Base-by-base conservation (phyloP, 2,329 filamentous ascomycete species). In the Aureobasidium sp. region DNA sequence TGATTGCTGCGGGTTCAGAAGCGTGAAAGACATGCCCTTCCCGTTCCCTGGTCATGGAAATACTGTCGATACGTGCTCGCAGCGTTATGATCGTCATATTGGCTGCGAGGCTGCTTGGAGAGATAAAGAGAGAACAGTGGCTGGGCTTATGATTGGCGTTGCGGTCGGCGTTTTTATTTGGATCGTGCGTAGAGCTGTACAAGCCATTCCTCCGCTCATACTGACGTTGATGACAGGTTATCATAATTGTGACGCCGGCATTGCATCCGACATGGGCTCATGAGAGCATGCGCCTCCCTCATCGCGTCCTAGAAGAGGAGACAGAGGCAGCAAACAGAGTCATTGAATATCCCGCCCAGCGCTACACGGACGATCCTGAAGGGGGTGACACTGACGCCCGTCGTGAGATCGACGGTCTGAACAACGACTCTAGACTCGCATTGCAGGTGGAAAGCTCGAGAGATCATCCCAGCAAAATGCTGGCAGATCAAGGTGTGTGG, bases 1-100 rank as follows among this genome's bases (percentile, higher is more conserved):
- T 36, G 70, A 80, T 8, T 91, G 88, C 74, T 91, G 88, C 66
- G 88, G 88, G 0, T 76, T 89, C 37, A 78, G 78, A 61, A 80
- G 77, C 5, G 70, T 83, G 32, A 72, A 70, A 34, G 86, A 91
- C 68, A 82, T 81, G 66, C 81, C 82, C 0, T 89, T 81, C 76
- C 88, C 87, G 0, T 89, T 88, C 63, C 77, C 77, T 59, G 62
- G 74, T 60, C 65, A 72, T 57, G 66, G 68, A 56, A 55, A 72
- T 48, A 64, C 68, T 46, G 46, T 62, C 23, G 66, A 72, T 47
- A 70, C 74, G 13, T 87, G 86, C 68, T 66, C 74, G 5, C 70
- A 75, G 50, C 72, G 77, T 5, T 84, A 79, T 65, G 76, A 76
- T 0, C 76, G 83, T 34, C 71, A 69, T 0, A 68, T 62, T 15